Base-by-base conservation (phyloP, 192 early-diverging fungal genomes). In the Coemansia sp. region DNA sequence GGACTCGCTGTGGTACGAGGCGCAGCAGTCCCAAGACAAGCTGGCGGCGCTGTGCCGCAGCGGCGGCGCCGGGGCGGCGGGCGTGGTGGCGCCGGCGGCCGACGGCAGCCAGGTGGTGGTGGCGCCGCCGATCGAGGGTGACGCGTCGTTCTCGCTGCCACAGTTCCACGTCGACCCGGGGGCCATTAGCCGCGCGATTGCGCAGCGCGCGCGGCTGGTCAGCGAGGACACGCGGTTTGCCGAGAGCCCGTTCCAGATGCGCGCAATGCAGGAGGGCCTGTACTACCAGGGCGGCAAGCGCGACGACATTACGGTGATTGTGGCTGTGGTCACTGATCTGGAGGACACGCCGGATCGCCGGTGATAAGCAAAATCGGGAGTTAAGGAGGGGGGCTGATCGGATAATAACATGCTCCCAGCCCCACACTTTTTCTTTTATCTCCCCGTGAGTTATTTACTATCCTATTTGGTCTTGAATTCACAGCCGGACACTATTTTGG, bases 261-360 rank as follows among this genome's bases (percentile, higher is more conserved):
- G 92, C 15, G 96, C 96, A 2, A 88, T 93, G 62, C 84, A 94
- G 58, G 96, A 98, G 73, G 96, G 94, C 11, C 75, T 92, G 23
- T 90, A 90, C 65, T 91, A 88, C 69, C 85, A 91, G 70, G 95
- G 95, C 32, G 96, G 96, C 35, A 98, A 98, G 59, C 73, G 82
- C 55, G 96, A 98, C 72, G 96, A 98, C 72, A 91, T 96, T 50
- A 92, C 90, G 15, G 90, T 96, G 2, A 50, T 96, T 21, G 87
- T 90, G 2, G 94, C 89, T 4, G 82, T 94, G 8, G 84, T 98
- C 15, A 81, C 84, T 58, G 87, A 88, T 50, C 71, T 81, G 31
- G 87, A 88, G 55, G 86, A 88, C 53, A 79, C 84, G 14, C 86
- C 86, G 10, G 83, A 88, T 44, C 78, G 86, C 12, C 85, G 86